phyloP scores from a whole-genome alignment of 495 filamentous ascomycete genomes.

The Xeromyces bisporus region DNA sequence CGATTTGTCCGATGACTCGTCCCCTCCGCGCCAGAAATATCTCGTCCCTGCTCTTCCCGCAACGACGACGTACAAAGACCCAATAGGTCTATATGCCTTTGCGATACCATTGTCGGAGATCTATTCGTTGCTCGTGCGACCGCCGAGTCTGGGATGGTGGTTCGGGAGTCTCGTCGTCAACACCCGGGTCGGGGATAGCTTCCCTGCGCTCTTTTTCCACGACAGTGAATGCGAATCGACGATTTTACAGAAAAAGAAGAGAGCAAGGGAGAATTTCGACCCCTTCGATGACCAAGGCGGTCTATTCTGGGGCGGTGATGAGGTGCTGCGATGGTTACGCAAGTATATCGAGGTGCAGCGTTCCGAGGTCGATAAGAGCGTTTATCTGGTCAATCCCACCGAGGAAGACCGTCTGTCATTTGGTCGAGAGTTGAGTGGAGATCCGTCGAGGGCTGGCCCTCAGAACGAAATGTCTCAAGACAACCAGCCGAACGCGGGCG shows the following conservation, averaged over 20 bases:
- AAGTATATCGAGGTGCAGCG: slow-evolving; percentile 68
- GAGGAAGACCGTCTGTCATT: slow-evolving; percentile 72
- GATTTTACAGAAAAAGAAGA: slow-evolving; percentile 79
- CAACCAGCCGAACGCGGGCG: slow-evolving; percentile 15
- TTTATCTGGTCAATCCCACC: slow-evolving; percentile 80
- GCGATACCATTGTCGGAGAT: slow-evolving; percentile 80
- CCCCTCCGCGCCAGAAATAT: slow-evolving; percentile 69
- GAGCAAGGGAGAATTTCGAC: slow-evolving; percentile 68
- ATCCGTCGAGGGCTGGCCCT: slow-evolving; percentile 17
- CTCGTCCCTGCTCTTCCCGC: slow-evolving; percentile 79
- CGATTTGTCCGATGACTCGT: slow-evolving; percentile 63
- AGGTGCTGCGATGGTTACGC: slow-evolving; percentile 81
- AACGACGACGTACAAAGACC: slow-evolving; percentile 51
- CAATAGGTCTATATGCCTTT: slow-evolving; percentile 76
- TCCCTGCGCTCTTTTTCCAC: slow-evolving; percentile 93
- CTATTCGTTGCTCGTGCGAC: slow-evolving; percentile 76
- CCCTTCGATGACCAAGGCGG: slow-evolving; percentile 71
- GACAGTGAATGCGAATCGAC: slow-evolving; percentile 93
- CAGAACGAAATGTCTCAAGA: slow-evolving; percentile 12
- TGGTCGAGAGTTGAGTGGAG: slow-evolving; percentile 33
- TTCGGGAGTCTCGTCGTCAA: slow-evolving; percentile 91
- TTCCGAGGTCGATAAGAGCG: slow-evolving; percentile 65
- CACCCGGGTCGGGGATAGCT: slow-evolving; percentile 71
- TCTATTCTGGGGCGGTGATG: slow-evolving; percentile 96
- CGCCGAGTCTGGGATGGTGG: slow-evolving; percentile 95